phyloP scores from a whole-genome alignment of 2,329 filamentous ascomycete species.

The Periconia macrospinosa region DNA sequence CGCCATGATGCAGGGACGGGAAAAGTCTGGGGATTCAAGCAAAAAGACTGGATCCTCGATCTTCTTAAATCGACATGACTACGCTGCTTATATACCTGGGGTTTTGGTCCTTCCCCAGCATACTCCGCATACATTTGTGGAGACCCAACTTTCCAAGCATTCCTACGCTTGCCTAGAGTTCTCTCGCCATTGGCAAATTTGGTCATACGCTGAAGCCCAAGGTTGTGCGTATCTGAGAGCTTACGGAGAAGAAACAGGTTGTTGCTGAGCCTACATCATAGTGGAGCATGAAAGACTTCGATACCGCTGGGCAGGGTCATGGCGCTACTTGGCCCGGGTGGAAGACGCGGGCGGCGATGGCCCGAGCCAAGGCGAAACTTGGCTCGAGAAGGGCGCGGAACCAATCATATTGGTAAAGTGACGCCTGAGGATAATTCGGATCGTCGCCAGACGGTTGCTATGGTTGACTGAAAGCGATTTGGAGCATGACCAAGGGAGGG shows the following conservation, averaged over 20 bases:
- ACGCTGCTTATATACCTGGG: background rate
- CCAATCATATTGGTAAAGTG: background rate
- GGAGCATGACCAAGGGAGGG: background rate
- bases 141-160: constrained; percentile 14
- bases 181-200: constrained; percentile 27
- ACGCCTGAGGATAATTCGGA: background rate
- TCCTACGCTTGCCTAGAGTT: constrained; percentile 6
- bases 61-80: background rate
- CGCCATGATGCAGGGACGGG: constrained; percentile 13
- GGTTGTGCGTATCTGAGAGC: constrained; percentile 10
- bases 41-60: constrained; percentile 1
- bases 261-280: constrained; percentile 30
- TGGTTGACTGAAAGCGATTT: background rate
- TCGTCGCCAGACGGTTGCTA: background rate
- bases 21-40: background rate
- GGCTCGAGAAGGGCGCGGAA: background rate
- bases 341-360: background rate
- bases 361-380: background rate
- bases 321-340: background rate
- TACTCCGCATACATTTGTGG: constrained; percentile 5
- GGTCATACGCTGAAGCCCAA: constrained; percentile 20
- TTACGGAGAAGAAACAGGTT: constrained; percentile 1
- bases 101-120: background rate
- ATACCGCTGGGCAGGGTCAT: background rate
- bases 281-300: constrained; percentile 13